Evolutionary conservation across 2,329 filamentous ascomycete genomes (phyloP), one percentile per base, ranked within the genome.

Genomic region (Sclerotinia minor): DNA sequence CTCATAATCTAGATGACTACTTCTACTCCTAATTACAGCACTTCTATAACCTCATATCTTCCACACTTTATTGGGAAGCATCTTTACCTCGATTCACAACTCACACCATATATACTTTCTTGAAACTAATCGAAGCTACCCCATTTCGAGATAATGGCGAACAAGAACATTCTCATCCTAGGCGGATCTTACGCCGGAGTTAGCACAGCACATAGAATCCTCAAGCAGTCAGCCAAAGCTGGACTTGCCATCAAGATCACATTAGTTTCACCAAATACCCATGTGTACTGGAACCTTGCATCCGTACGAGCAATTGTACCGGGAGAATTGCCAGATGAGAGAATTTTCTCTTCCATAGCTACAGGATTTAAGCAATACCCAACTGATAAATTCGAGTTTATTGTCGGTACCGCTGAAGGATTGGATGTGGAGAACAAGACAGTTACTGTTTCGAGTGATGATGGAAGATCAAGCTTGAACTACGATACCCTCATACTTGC

Each of bases 401-500:
- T 87, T 41, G 73, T 80, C 55, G 85, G 81, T 66, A 78, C 78
- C 57, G 85, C 85, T 63, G 76, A 78, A 15, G 71, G 73, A 13
- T 75, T 87, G 8, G 80, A 83, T 54, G 76, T 81, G 0, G 75
- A 76, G 2, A 71, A 69, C 53, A 83, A 82, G 69, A 77, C 74
- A 0, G 80, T 86, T 24, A 50, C 19, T 72, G 78, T 85, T 17
- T 72, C 76, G 26, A 74, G 78, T 41, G 77, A 76, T 63, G 59
- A 41, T 29, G 78, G 73, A 9, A 78, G 76, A 11, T 72, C 68
- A 8, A 72, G 73, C 24, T 76, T 77, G 15, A 69, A 71, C 13
- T 88, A 87, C 73, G 80, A 86, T 70, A 80, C 80, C 32, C 78
- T 87, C 38, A 73, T 88, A 69, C 76, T 87, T 55, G 84, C 84